Evolutionary conservation across 495 filamentous ascomycete species (phyloP), one percentile per base, ranked within the genome.

Genomic region (Lophiostoma macrostomum): DNA sequence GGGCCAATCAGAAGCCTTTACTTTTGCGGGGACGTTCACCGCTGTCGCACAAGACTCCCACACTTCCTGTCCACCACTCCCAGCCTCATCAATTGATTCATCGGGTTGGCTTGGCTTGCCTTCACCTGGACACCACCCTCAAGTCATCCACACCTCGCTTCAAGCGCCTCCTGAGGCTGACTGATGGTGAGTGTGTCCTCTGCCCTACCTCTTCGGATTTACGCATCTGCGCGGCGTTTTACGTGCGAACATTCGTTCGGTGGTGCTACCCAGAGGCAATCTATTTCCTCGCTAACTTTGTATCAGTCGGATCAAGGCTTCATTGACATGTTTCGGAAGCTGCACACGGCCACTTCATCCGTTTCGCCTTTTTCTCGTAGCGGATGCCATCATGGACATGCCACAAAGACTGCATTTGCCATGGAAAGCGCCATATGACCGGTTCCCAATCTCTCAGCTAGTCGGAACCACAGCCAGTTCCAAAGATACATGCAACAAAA

Each of bases 171-270:
- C 22, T 20, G 14, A 22, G 37, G 48, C 53, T 62, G 53, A 57
- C 53, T 53, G 58, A 53, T 49, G 47, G 20, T 42, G 45, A 41
- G 51, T 46, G 20, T 20, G 16, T 38, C 12, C n/a, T n/a, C 19
- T 8, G 7, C 20, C 18, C 42, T 8, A 31, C 43, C 27, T 18
- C n/a, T 11, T 49, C 18, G 22, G 24, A 31, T 18, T 16, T 43
- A 25, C 43, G 50, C 43, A 44, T 53, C 39, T 28, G 24, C 49
- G 10, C 31, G 13, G 23, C 22, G 13, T 30, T 11, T 48, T 7
- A 31, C 22, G 25, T 53, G 48, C 45, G 53, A 62, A 57, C 53
- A 11, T 37, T 52, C 40, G 58, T 62, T 62, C 52, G 38, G 36
- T 31, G 14, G 5, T 20, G 38, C 13, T 28, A 22, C 18, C 12